Conservation (phyloP, 768 basidiomycete genomes). For the Termitomyces sp. region DNA sequence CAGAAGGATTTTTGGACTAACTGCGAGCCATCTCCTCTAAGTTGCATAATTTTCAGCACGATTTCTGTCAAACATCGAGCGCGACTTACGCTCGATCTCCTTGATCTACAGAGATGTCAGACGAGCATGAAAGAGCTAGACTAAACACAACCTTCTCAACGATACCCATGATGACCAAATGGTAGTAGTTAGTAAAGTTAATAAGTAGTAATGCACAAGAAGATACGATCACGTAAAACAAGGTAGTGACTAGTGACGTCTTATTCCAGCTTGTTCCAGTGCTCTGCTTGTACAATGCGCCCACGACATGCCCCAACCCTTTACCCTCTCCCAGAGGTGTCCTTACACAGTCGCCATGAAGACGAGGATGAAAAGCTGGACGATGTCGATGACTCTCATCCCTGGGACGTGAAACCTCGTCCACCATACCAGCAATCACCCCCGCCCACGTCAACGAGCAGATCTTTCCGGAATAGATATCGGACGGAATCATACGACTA, state of each 20-base stretch:
- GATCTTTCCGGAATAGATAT: conserved; percentile 24
- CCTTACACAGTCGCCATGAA: conserved; percentile 37
- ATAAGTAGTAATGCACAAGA: background rate
- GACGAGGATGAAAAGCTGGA: conserved; percentile 44
- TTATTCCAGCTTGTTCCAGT: conserved; percentile 1
- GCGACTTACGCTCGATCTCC: conserved; percentile 82
- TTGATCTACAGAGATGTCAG: conserved; percentile 59
- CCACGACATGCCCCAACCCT: conserved; percentile 63
- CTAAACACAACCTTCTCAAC: conserved; percentile 67
- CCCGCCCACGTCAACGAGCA: conserved; percentile 22
- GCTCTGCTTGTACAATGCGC: conserved; percentile 23
- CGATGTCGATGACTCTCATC: conserved; percentile 32
- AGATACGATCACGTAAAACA: conserved; percentile 12
- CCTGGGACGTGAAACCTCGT: conserved; percentile 30
- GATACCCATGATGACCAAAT: conserved; percentile 76
- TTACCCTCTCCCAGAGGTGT: conserved; percentile 53
- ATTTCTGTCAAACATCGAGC: background rate
- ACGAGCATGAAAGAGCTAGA: background rate
- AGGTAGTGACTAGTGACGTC: background rate
- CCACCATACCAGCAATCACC: conserved; percentile 29
- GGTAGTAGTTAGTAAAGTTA: background rate
- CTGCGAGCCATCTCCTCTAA: conserved; percentile 97
- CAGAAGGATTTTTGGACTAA: conserved; percentile 33
- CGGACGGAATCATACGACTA: conserved; percentile 14
- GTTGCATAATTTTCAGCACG: background rate